These are phyloP conservation scores for Chytridiales sp. DNA, from an alignment of 371 early-diverging fungal genomes.

Conservation along the genomic window DNA sequence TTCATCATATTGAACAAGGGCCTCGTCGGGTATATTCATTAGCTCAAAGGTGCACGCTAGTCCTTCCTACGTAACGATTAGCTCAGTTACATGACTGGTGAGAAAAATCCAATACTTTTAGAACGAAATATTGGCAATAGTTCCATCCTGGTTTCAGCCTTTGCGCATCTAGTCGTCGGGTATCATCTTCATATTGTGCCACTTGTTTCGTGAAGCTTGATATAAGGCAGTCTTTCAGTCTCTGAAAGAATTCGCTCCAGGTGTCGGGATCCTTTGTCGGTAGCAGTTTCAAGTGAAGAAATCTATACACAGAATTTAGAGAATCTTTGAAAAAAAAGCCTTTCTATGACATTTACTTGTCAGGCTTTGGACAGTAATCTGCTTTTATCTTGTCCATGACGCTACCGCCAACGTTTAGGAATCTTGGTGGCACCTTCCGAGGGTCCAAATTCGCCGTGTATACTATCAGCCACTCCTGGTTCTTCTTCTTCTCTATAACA, in stretches of 20 bases:
- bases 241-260: conserved; percentile 75
- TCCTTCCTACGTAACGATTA: conserved; percentile 58
- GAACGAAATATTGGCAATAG: conserved; percentile 91
- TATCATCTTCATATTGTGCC: conserved; percentile 80
- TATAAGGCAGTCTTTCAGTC: conserved; percentile 78
- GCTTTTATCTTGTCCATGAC: conserved; percentile 83
- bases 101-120: conserved; percentile 55
- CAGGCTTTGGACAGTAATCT: conserved; percentile 78
- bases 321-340: neutral
- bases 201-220: conserved; percentile 79
- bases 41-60: conserved; percentile 83
- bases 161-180: conserved; percentile 83
- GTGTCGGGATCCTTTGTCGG: conserved; percentile 61
- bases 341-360: conserved; percentile 32
- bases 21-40: conserved; percentile 83
- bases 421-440: conserved; percentile 36
- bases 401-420: conserved; percentile 33
- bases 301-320: conserved; percentile 2
- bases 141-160: conserved; percentile 96
- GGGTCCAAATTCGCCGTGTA: conserved; percentile 70
- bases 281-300: conserved; percentile 32
- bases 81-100: neutral
- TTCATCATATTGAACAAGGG: conserved; percentile 91
- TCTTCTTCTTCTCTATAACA: conserved; percentile 69
- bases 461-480: conserved; percentile 91